A percentile compares a stretch with the other conserved stretches of the same genome.
Evolutionary conservation across 2,329 filamentous ascomycete genomes (phyloP).

Genomic region (Arthroderma uncinatum): DNA sequence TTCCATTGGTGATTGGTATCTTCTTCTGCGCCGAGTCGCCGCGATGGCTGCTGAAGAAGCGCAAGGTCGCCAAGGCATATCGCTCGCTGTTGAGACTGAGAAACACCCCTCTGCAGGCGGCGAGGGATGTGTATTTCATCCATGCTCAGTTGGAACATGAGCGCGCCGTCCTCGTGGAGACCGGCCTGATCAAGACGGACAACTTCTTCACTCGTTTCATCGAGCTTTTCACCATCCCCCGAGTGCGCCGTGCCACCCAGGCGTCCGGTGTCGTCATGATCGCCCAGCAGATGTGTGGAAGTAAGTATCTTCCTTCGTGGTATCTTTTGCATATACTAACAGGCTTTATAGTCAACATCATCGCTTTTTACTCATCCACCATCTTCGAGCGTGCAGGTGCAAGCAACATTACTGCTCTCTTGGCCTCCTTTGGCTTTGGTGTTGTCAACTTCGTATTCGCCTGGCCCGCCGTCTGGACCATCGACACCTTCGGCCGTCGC

Average conservation of each 20-base stretch:
- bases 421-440: slow-evolving; percentile 52
- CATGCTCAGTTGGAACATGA: slow-evolving; percentile 30
- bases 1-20: slow-evolving; percentile 46
- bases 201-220: slow-evolving; percentile 40
- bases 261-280: slow-evolving; percentile 25
- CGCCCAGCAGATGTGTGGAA: slow-evolving; percentile 28
- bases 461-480: slow-evolving; percentile 54
- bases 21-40: slow-evolving; percentile 56
- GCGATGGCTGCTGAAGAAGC: slow-evolving; percentile 57
- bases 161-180: slow-evolving; percentile 30
- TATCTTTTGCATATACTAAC: neutral
- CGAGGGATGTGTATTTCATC: slow-evolving; percentile 50
- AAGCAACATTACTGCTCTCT: slow-evolving; percentile 41
- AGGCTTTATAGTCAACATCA: slow-evolving; percentile 48
- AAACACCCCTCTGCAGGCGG: slow-evolving; percentile 50
- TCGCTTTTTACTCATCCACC: slow-evolving; percentile 56
- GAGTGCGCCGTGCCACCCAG: slow-evolving; percentile 22
- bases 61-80: slow-evolving; percentile 51
- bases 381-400: slow-evolving; percentile 34
- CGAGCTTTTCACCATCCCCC: slow-evolving; percentile 25
- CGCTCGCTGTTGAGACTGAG: slow-evolving; percentile 46
- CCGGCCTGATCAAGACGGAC: slow-evolving; percentile 28
- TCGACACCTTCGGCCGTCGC: slow-evolving; percentile 55
- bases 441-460: slow-evolving; percentile 55
- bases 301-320: slow-evolving; percentile 17